Evolutionary conservation across 352 stramenopile species (phyloP).

Genomic region (Phytopythium litorale): DNA sequence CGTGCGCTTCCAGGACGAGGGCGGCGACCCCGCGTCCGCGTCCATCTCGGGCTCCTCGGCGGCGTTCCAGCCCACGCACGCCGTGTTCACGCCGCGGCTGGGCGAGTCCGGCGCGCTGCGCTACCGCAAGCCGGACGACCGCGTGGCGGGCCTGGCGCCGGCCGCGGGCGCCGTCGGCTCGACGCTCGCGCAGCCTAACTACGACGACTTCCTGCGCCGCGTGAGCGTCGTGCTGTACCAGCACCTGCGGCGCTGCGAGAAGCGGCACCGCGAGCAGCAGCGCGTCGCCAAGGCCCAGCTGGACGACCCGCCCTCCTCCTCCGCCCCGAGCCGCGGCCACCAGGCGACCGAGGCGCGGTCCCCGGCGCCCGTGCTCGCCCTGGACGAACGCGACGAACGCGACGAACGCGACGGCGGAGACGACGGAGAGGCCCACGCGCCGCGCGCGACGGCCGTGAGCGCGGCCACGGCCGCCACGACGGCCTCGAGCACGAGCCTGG

Average conservation of each 20-base stretch:
- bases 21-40: slow-evolving; percentile 1
- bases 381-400: slow-evolving; percentile 8
- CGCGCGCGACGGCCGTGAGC: background rate
- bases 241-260: slow-evolving; percentile 85
- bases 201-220: slow-evolving; percentile 86
- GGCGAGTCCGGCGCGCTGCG: slow-evolving; percentile 60
- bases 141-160: slow-evolving; percentile 63
- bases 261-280: slow-evolving; percentile 66
- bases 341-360: slow-evolving; percentile 16
- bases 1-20: background rate
- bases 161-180: slow-evolving; percentile 42
- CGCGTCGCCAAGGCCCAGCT: slow-evolving; percentile 13
- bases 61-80: slow-evolving; percentile 76
- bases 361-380: slow-evolving; percentile 11
- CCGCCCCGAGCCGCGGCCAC: background rate
- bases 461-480: slow-evolving; percentile 4
- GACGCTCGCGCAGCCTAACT: slow-evolving; percentile 88
- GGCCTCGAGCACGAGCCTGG: slow-evolving; percentile 9
- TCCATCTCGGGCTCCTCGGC: slow-evolving; percentile 8
- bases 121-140: slow-evolving; percentile 80
- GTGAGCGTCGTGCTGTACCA: slow-evolving; percentile 90
- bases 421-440: background rate
- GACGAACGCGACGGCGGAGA: background rate
- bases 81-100: slow-evolving; percentile 78
- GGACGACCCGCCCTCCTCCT: background rate